Evolutionary conservation across 2,329 filamentous ascomycete genomes (phyloP).

Genomic region (Cordyceps militaris): DNA sequence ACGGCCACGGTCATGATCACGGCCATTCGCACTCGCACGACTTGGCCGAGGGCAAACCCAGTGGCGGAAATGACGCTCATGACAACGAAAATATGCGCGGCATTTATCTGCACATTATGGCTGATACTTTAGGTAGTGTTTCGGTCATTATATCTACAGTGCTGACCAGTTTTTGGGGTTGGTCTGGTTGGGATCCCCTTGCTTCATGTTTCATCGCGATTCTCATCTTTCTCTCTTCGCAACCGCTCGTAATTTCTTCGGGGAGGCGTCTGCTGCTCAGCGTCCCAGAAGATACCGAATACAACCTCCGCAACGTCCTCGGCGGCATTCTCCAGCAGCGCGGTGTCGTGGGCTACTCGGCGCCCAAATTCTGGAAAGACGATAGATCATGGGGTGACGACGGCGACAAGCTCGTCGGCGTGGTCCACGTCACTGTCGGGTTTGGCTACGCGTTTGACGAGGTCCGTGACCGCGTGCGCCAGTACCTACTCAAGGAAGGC

Average conservation of each 20-base stretch:
- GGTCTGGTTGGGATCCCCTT: conserved; percentile 90
- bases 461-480: conserved; percentile 67
- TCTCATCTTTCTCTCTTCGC: conserved; percentile 85
- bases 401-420: conserved; percentile 59
- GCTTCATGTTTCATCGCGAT: conserved; percentile 91
- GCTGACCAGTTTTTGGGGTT: conserved; percentile 79
- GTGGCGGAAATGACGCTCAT: conserved; percentile 40
- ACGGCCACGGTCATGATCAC: conserved; percentile 32
- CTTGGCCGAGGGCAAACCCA: conserved; percentile 31
- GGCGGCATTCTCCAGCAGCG: conserved; percentile 74
- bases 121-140: conserved; percentile 88
- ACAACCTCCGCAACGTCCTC: conserved; percentile 77
- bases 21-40: conserved; percentile 31
- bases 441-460: conserved; percentile 71
- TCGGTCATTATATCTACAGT: conserved; percentile 90
- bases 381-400: conserved; percentile 46
- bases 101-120: conserved; percentile 91
- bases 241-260: conserved; percentile 78
- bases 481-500: conserved; percentile 61
- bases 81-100: conserved; percentile 97
- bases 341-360: conserved; percentile 78
- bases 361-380: conserved; percentile 89
- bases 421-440: conserved; percentile 78
- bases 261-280: conserved; percentile 78
- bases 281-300: conserved; percentile 78